A percentile compares a stretch with the other conserved stretches of the same genome.
These are phyloP conservation scores for Rhododendron mucronatum DNA, from an alignment of 148 eudicot species.

Conservation along the genomic window DNA sequence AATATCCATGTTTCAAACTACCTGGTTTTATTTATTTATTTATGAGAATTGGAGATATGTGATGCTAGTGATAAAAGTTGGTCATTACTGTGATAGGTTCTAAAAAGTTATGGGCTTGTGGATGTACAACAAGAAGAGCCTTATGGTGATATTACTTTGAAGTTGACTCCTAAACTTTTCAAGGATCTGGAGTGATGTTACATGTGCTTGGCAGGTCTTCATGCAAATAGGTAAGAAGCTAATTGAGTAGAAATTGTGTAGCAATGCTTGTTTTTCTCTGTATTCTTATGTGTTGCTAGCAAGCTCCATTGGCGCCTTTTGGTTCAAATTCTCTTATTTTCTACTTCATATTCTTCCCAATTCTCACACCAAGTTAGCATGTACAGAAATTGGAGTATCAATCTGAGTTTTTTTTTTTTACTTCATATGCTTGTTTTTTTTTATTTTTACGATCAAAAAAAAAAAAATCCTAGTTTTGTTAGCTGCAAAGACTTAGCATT, in stretches of 20 bases:
- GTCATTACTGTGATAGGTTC: conserved; percentile 35
- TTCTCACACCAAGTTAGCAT: background rate
- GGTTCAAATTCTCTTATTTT: background rate
- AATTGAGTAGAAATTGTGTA: background rate
- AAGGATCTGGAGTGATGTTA: conserved; percentile 27
- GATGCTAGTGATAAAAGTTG: background rate
- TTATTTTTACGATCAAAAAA: too few relatives aligned
- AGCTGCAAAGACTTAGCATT: background rate
- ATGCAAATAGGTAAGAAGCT: conserved; percentile 16
- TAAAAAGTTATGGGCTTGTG: conserved; percentile 45
- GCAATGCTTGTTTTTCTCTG: background rate
- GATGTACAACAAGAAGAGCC: conserved; percentile 66
- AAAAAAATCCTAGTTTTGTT: background rate
- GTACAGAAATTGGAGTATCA: background rate
- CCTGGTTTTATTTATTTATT: background rate
- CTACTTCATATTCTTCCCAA: background rate
- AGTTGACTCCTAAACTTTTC: conserved; percentile 43
- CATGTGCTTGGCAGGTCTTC: conserved; percentile 6
- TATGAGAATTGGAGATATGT: background rate
- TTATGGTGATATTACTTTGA: conserved; percentile 59
- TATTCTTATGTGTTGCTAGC: background rate
- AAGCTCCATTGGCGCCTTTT: background rate
- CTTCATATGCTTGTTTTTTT: too few relatives aligned
- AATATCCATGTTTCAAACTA: background rate
- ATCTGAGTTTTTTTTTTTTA: background rate